A percentile compares a stretch with the other conserved stretches of the same genome.
Conservation (phyloP, 805 yeast genomes). For the Hemisphaericaspora nanyangensis region DNA sequence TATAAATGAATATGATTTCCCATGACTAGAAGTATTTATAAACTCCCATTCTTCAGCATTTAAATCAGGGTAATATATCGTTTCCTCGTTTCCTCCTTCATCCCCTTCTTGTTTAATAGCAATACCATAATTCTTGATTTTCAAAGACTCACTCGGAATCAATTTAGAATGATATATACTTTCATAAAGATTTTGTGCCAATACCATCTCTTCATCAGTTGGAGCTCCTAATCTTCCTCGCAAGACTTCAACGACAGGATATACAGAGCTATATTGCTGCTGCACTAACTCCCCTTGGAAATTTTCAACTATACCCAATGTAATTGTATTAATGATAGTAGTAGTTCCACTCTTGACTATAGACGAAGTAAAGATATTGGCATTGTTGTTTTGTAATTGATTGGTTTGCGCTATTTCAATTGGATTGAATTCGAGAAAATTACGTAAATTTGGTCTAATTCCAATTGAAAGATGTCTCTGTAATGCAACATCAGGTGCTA, state of each 20-base stretch:
- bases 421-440: slow-evolving; percentile 67
- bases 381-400: slow-evolving; percentile 26
- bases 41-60: slow-evolving; percentile 13
- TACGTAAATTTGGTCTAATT: slow-evolving; percentile 70
- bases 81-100: slow-evolving; percentile 7
- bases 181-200: slow-evolving; percentile 64
- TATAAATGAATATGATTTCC: slow-evolving; percentile 37
- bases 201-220: slow-evolving; percentile 76
- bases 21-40: slow-evolving; percentile 11
- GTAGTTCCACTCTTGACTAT: slow-evolving; percentile 70
- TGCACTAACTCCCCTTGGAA: slow-evolving; percentile 6
- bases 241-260: slow-evolving; percentile 72
- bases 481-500: slow-evolving; percentile 81
- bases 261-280: slow-evolving; percentile 43
- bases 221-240: slow-evolving; percentile 78
- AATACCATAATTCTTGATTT: slow-evolving; percentile 14
- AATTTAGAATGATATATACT: slow-evolving; percentile 54
- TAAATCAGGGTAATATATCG: slow-evolving; percentile 19
- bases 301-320: slow-evolving; percentile 61
- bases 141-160: slow-evolving; percentile 33
- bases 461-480: slow-evolving; percentile 76
- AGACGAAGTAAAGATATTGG: slow-evolving; percentile 57
- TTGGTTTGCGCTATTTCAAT: slow-evolving; percentile 40
- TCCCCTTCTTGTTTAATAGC: slow-evolving; percentile 14
- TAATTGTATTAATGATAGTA: slow-evolving; percentile 65